Evolutionary conservation across 768 basidiomycete genomes (phyloP), one percentile per base, ranked within the genome.

Genomic region (Leccinum rimulosum): DNA sequence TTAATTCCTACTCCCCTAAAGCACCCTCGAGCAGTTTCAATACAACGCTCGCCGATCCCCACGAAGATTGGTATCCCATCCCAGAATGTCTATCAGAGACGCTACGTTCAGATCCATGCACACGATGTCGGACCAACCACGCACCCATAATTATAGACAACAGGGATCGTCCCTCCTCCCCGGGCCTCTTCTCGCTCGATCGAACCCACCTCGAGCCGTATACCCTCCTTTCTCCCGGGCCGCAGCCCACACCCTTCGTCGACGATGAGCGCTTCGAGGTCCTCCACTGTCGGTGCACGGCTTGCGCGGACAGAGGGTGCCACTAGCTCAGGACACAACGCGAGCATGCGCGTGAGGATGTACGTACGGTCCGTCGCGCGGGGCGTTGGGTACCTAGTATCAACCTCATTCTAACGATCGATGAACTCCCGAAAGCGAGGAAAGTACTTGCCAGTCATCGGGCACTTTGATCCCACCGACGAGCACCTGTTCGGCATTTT

Each of bases 71-170:
- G 61, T 80, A 89, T 1, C 86, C 87, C 60, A 78, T 82, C 9
- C 88, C 86, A 7, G 80, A 79, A 67, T 89, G 87, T 48, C 85
- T 85, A 43, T 36, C 50, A 14, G 54, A 31, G 30, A 22, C 33
- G 51, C 43, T 7, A 22, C 6, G 3, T 45, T 68, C 19, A 58
- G 3, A 31, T 31, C 31, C 11, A 31, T 10, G 30, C 30, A 9
- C 10, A 31, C 30, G 10, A 31, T 31, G 10, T 31, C 10, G 30
- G 30, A 9, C 9, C 4, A 38, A 27, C 25, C 7, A 71, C 80
- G 67, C 67, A 85, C 82, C 87, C 87, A 62, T 89, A 87, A 67
- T 89, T 87, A 64, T 84, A 77, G 0, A 88, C 76, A 27, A 87
- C 68, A 0, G 84, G 84, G 15, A 84, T 71, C 57, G 65, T 73